Evolutionary conservation across 2,329 filamentous ascomycete genomes (phyloP), one percentile per base, ranked within the genome.

Genomic region (Coniochaeta sp.): DNA sequence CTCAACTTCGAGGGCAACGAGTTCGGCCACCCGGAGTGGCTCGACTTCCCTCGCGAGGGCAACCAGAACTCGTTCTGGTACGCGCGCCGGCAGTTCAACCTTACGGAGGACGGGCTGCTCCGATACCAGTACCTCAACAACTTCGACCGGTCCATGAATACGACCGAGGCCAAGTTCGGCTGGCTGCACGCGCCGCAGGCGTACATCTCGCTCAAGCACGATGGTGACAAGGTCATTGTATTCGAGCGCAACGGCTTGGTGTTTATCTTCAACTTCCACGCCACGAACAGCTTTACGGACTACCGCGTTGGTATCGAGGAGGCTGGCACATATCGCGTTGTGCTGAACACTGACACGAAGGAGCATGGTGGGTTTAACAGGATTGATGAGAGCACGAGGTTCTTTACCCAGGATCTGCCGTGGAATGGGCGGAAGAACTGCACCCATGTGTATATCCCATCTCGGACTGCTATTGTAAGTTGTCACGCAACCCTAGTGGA

Each of bases 1-100:
- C 86, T 99, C 50, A 99, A 97, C 74, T 99, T 99, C 61, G 91
- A 96, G 72, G 94, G 94, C 55, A 99, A 99, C 69, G 94, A 99
- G 70, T 99, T 99, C 64, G 94, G 94, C 1, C 94, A 99, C 66
- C 94, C 94, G 0, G 94, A 99, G 70, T 99, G 94, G 94, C 87
- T 99, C 33, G 94, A 99, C 68, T 99, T 99, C 70, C 94, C 94
- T 4, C 88, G 94, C 49, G 90, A 86, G 63, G 94, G 94, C 53
- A 96, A 96, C 71, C 74, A 85, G 63, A 95, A 96, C 71, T 94
- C 88, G 45, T 96, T 91, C 77, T 92, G 89, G 84, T 96, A 96
- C 65, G 91, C 91, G 3, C 83, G 94, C 20, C 87, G 94, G 53
- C 92, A 96, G 67, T 84, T 96, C 59, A 97, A 99, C 69, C 81